A percentile compares a stretch with the other conserved stretches of the same genome.
Conservation (phyloP, 164 flowering plant species). For the Tinospora cordifolia region DNA sequence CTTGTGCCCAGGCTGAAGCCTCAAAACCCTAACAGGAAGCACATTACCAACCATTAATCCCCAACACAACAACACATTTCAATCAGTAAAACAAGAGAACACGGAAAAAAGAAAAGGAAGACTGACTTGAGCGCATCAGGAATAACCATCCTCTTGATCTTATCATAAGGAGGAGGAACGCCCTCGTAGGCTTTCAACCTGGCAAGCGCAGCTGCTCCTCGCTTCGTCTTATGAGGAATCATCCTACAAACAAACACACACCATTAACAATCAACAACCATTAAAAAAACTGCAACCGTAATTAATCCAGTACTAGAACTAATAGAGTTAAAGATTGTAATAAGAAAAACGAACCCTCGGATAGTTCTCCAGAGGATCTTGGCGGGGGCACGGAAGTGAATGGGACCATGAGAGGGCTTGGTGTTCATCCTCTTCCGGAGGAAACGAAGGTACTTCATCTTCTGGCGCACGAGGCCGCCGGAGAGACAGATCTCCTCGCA, state of each 20-base stretch:
- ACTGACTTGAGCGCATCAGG: constrained; percentile 19
- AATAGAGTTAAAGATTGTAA: no score
- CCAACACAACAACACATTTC: neutral
- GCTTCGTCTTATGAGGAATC: constrained; percentile 18
- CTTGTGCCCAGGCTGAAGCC: constrained; percentile 17
- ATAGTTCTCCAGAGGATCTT: constrained; percentile 18
- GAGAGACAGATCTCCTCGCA: constrained; percentile 17
- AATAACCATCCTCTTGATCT: constrained; percentile 17
- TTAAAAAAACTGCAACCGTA: neutral
- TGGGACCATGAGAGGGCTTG: constrained; percentile 18
- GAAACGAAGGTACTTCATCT: no score
- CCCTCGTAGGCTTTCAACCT: constrained; percentile 17
- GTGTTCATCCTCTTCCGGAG: constrained; percentile 16
- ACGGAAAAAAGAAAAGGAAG: neutral
- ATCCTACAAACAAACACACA: constrained; percentile 2
- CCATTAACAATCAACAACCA: neutral
- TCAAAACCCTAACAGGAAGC: constrained; percentile 13
- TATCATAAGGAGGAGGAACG: constrained; percentile 16
- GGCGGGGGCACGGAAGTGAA: constrained; percentile 18
- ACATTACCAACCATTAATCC: neutral
- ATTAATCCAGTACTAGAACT: no score
- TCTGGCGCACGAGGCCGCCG: constrained; percentile 13
- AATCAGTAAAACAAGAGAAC: neutral
- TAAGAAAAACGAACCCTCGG: constrained; percentile 4
- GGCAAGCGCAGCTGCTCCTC: constrained; percentile 13